Evolutionary conservation across 805 yeast genomes (phyloP).

Genomic region (Kluyveromyces siamensis): DNA sequence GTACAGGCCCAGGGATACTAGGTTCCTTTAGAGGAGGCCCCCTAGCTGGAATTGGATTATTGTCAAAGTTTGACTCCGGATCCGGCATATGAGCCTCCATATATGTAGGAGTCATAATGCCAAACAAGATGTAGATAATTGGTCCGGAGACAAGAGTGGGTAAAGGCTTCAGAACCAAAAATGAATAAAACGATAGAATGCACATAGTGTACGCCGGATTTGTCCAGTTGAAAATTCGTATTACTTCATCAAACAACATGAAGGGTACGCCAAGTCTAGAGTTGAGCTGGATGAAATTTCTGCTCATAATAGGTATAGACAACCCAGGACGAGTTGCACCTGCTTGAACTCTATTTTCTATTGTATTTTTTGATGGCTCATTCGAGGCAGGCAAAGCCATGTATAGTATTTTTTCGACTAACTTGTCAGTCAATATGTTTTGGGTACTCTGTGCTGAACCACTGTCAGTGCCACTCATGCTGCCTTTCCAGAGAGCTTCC

Average conservation of each 20-base stretch:
- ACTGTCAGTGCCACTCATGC: conserved; percentile 1
- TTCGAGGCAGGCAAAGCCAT: conserved; percentile 65
- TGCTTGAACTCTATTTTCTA: conserved; percentile 46
- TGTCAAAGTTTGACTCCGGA: conserved; percentile 20
- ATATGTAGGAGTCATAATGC: conserved; percentile 62
- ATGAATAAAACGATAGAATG: conserved; percentile 40
- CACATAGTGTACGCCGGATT: conserved; percentile 55
- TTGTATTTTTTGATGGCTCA: conserved; percentile 34
- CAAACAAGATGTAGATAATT: conserved; percentile 40
- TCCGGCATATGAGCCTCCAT: conserved; percentile 57
- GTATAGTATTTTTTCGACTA: conserved; percentile 60
- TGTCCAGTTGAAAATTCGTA: conserved; percentile 53
- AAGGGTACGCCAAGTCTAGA: conserved; percentile 57
- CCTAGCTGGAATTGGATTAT: conserved; percentile 38
- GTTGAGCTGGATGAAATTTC: conserved; percentile 53
- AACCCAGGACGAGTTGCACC: conserved; percentile 61
- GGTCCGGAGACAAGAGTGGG: conserved; percentile 45
- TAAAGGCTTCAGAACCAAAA: conserved; percentile 52
- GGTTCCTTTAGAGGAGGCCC: conserved; percentile 44
- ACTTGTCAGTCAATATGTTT: conserved; percentile 48
- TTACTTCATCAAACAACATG: conserved; percentile 47
- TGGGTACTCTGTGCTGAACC: conserved; percentile 11
- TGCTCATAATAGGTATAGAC: conserved; percentile 61
- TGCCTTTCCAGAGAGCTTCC: conserved; percentile 1
- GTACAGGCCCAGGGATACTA: conserved; percentile 58